Percentiles rank a stretch among this genome's conserved stretches.
Conservation (phyloP, 352 stramenopile genomes). For the Phytophthora uliginosa region DNA sequence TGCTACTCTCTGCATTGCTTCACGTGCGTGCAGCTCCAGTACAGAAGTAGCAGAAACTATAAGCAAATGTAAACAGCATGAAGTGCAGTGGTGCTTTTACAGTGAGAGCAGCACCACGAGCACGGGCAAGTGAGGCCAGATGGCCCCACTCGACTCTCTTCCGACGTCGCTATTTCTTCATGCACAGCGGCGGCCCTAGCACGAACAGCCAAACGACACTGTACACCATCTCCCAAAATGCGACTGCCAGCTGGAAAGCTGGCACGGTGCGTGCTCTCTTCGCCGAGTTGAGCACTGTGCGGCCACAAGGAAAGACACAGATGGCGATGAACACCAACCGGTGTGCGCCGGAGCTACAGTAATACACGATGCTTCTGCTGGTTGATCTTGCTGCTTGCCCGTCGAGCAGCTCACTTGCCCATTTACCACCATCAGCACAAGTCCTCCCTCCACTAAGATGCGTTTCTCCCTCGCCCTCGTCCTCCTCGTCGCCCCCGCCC, state of each 20-base stretch:
- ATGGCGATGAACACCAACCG: neutral
- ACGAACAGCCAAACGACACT: neutral
- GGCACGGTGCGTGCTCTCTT: conserved; percentile 2
- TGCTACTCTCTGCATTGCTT: too few species aligned
- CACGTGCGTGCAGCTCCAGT: too few species aligned
- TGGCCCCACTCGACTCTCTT: neutral
- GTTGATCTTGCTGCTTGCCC: neutral
- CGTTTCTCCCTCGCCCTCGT: conserved; percentile 26
- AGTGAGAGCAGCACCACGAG: neutral
- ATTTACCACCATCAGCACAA: conserved; percentile 20
- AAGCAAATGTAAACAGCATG: neutral
- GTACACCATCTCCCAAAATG: neutral
- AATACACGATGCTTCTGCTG: conserved; percentile 12
- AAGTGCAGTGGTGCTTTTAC: neutral
- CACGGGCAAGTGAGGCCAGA: neutral
- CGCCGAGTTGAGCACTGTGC: neutral
- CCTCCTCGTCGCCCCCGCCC: conserved; percentile 30
- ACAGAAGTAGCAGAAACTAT: neutral
- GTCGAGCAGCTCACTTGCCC: conserved; percentile 15
- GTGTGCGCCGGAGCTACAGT: too few species aligned
- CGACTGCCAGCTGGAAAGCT: conserved; percentile 1
- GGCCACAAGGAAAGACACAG: neutral
- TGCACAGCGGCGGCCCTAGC: neutral
- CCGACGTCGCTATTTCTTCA: neutral
- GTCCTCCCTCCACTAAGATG: conserved; percentile 20